Evolutionary conservation across 495 filamentous ascomycete genomes (phyloP).

Genomic region (Podospora fimiseda): DNA sequence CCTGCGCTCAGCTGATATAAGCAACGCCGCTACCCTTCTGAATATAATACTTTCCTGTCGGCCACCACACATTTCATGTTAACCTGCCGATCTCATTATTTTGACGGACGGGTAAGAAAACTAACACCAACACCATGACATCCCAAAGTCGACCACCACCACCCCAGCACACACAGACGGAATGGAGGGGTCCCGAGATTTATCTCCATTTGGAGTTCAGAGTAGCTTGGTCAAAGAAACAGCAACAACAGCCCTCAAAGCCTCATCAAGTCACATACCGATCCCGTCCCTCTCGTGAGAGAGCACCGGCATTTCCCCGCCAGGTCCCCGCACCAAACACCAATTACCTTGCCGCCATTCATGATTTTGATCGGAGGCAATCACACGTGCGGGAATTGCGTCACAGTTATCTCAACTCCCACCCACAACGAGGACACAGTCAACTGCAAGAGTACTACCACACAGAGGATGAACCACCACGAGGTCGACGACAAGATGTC

Average conservation of each 20-base stretch:
- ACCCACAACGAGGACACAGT: constrained; percentile 14
- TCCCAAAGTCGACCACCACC: constrained; percentile 19
- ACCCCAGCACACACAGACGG: constrained; percentile 7
- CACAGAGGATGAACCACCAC: constrained; percentile 6
- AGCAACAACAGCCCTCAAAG: constrained; percentile 28
- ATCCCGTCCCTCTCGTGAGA: constrained; percentile 35
- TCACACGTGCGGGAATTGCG: constrained; percentile 18
- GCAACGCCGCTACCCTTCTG: background rate
- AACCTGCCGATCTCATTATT: too few species aligned
- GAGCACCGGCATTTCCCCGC: constrained; percentile 34
- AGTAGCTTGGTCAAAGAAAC: constrained; percentile 37
- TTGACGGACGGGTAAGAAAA: too few species aligned
- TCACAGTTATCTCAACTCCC: background rate
- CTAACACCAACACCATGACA: constrained; percentile 22
- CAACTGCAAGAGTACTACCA: constrained; percentile 31
- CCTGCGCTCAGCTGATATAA: constrained; percentile 10
- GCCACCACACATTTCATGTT: too few species aligned
- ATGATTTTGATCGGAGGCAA: constrained; percentile 26
- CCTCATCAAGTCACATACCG: constrained; percentile 39
- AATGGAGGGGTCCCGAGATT: constrained; percentile 33
- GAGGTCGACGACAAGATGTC: constrained; percentile 12
- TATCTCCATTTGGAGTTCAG: constrained; percentile 43
- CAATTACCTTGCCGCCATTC: constrained; percentile 34
- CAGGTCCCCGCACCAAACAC: constrained; percentile 37
- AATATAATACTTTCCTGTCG: background rate